Evolutionary conservation across 345 rosid genomes (phyloP).

Genomic region (Acer campestre): DNA sequence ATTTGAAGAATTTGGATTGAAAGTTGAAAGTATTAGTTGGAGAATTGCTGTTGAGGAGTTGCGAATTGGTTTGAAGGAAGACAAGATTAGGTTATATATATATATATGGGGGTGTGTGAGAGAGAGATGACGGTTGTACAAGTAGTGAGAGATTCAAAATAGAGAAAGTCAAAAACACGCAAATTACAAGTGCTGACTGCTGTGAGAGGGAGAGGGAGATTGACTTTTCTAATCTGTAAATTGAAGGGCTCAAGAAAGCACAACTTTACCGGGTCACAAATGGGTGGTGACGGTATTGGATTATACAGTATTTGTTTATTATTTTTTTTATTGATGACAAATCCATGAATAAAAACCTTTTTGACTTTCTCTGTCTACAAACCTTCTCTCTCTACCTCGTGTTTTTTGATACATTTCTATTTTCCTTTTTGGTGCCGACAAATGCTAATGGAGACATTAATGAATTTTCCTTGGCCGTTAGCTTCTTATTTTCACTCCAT

Average conservation of each 20-base stretch:
- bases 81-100: conserved; percentile 32
- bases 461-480: background rate
- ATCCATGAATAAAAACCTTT: background rate
- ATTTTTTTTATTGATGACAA: background rate
- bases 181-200: conserved; percentile 24
- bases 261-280: conserved; percentile 30
- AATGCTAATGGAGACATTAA: background rate
- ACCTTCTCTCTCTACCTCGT: conserved; percentile 19
- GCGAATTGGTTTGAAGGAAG: conserved; percentile 45
- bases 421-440: conserved; percentile 13
- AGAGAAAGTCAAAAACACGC: conserved; percentile 65
- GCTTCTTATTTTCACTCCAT: background rate
- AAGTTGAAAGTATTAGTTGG: conserved; percentile 29
- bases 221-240: conserved; percentile 44
- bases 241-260: conserved; percentile 30
- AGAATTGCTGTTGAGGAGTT: conserved; percentile 18
- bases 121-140: background rate
- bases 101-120: no score
- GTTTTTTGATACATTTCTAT: background rate
- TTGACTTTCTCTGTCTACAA: conserved; percentile 21
- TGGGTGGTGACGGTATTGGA: background rate
- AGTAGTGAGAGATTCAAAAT: conserved; percentile 7
- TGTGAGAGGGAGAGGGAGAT: conserved; percentile 23
- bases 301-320: background rate
- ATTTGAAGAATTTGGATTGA: background rate